phyloP scores from a whole-genome alignment of 352 stramenopile genomes.

The Albugo candida region DNA sequence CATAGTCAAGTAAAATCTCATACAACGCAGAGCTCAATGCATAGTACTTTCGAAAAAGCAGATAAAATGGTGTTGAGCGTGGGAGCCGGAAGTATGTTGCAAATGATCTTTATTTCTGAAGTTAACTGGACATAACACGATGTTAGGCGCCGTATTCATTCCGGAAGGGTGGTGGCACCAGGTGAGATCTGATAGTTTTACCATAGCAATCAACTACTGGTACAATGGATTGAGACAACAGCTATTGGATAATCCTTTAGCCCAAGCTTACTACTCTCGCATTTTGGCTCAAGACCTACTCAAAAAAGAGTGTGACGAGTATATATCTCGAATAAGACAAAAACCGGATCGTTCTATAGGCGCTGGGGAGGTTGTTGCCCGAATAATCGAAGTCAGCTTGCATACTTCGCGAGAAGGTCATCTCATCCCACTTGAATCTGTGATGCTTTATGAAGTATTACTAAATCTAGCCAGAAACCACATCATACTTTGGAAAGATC shows the following conservation, averaged over 20 bases:
- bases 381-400: neutral
- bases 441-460: neutral
- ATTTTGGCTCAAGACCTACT: constrained; percentile 43
- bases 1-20: constrained; percentile 42
- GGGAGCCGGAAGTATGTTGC: constrained; percentile 24
- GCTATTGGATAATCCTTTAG: constrained; percentile 18
- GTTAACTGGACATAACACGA: neutral
- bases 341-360: too few species aligned
- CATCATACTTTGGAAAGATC: too few species aligned
- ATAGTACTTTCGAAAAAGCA: constrained; percentile 16
- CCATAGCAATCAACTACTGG: constrained; percentile 71
- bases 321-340: too few species aligned
- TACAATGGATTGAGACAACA: constrained; percentile 40
- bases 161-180: constrained; percentile 78
- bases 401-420: neutral
- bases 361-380: neutral
- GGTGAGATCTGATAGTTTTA: constrained; percentile 51
- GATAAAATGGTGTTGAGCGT: constrained; percentile 15
- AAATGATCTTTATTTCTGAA: neutral
- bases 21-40: constrained; percentile 13
- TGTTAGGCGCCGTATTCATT: constrained; percentile 38
- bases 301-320: constrained; percentile 11
- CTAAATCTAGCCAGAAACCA: neutral
- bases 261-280: constrained; percentile 41
- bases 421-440: neutral